Percentiles rank a stretch among this genome's conserved stretches.
phyloP scores from a whole-genome alignment of 805 yeast genomes.

The Ogataea minuta region DNA sequence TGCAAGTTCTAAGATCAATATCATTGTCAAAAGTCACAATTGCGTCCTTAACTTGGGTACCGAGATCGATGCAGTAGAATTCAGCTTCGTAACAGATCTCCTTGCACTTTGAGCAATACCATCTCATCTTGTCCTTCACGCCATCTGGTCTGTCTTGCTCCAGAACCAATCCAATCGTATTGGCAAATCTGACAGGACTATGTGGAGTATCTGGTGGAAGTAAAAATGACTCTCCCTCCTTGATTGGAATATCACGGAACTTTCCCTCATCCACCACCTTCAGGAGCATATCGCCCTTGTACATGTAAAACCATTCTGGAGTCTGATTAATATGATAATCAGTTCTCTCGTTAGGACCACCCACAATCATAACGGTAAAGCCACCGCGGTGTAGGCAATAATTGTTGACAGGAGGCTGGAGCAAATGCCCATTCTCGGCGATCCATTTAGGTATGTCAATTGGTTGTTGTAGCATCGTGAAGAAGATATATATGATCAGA shows the following conservation, averaged over 20 bases:
- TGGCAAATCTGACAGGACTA: conserved; percentile 80
- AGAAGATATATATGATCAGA: not conserved
- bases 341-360: conserved; percentile 93
- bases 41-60: conserved; percentile 86
- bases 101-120: conserved; percentile 80
- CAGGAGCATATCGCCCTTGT: conserved; percentile 81
- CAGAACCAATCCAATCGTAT: conserved; percentile 86
- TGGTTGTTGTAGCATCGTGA: conserved; percentile 56
- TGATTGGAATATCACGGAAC: conserved; percentile 70
- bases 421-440: conserved; percentile 64
- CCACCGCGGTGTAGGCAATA: conserved; percentile 90
- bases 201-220: conserved; percentile 86
- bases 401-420: conserved; percentile 91
- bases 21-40: conserved; percentile 68
- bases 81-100: conserved; percentile 63
- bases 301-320: conserved; percentile 89
- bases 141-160: conserved; percentile 87
- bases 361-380: conserved; percentile 91
- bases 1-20: conserved; percentile 65
- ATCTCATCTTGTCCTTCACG: conserved; percentile 68
- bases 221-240: conserved; percentile 86
- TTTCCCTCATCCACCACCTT: conserved; percentile 78
- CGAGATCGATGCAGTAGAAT: conserved; percentile 77
- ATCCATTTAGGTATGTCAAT: conserved; percentile 82
- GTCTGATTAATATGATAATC: conserved; percentile 93